Conservation (phyloP, 2,329 filamentous ascomycete genomes). For the Allantophomopsis cytisporea region DNA sequence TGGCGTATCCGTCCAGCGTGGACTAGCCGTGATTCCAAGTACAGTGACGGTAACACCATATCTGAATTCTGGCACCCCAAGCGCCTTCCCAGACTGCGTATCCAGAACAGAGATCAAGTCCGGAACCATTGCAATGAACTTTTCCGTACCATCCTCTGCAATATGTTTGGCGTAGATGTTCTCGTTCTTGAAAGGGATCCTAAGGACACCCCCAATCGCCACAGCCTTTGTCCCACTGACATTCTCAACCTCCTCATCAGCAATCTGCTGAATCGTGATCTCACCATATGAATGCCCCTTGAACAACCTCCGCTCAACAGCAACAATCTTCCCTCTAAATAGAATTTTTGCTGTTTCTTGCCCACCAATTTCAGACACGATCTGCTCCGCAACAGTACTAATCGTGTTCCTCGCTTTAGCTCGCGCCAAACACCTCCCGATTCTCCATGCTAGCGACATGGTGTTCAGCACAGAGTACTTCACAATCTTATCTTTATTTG, state of each 20-base stretch:
- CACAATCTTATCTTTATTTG: slow-evolving; percentile 20
- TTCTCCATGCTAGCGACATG: slow-evolving; percentile 29
- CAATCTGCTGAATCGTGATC: slow-evolving; percentile 37
- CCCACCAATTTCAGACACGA: slow-evolving; percentile 44
- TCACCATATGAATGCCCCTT: slow-evolving; percentile 47
- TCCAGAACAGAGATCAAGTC: slow-evolving; percentile 34
- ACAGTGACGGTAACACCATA: slow-evolving; percentile 38
- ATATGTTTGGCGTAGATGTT: slow-evolving; percentile 42
- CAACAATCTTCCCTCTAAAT: slow-evolving; percentile 51
- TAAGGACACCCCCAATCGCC: slow-evolving; percentile 32
- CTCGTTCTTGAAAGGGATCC: slow-evolving; percentile 63
- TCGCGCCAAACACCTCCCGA: slow-evolving; percentile 40
- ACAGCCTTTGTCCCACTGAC: slow-evolving; percentile 8
- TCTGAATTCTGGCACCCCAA: slow-evolving; percentile 39
- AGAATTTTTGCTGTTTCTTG: slow-evolving; percentile 36
- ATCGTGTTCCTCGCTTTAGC: slow-evolving; percentile 34
- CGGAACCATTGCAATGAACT: slow-evolving; percentile 30
- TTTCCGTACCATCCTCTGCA: slow-evolving; percentile 5
- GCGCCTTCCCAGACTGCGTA: slow-evolving; percentile 29
- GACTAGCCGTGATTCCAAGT: slow-evolving; percentile 37
- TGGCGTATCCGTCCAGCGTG: slow-evolving; percentile 34
- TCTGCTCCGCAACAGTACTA: slow-evolving; percentile 39
- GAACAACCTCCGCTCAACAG: slow-evolving; percentile 39
- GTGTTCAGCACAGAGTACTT: slow-evolving; percentile 25
- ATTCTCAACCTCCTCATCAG: slow-evolving; percentile 21